A percentile compares a stretch with the other conserved stretches of the same genome.
phyloP scores from a whole-genome alignment of 306 rosid species.

The Glycine latifolia region DNA sequence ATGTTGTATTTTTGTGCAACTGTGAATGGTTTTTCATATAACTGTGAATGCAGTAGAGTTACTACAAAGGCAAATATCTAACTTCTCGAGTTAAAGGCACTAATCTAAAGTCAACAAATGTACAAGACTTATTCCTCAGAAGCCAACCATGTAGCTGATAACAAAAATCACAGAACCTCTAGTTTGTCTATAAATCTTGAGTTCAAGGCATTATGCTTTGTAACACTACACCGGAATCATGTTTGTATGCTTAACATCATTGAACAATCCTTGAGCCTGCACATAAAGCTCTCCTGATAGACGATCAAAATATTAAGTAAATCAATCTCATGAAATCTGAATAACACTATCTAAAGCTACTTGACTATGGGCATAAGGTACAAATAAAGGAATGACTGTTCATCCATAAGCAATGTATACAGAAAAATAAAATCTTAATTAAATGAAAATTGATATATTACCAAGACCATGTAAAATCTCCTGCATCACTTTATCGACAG shows the following conservation, averaged over 20 bases:
- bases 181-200: no score
- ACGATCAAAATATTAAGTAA: slow-evolving; percentile 41
- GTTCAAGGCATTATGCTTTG: no score
- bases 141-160: no score
- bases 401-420: slow-evolving; percentile 19
- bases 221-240: no score
- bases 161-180: no score
- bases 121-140: no score
- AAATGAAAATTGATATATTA: slow-evolving; percentile 59
- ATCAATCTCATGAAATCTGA: slow-evolving; percentile 24
- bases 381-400: slow-evolving; percentile 3
- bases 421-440: slow-evolving; percentile 16
- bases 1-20: no score
- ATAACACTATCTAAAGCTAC: slow-evolving; percentile 38
- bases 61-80: no score
- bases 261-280: slow-evolving; percentile 87
- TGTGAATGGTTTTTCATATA: no score
- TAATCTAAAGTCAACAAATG: no score
- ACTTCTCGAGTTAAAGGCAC: no score
- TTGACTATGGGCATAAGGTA: slow-evolving; percentile 25
- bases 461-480: slow-evolving; percentile 94
- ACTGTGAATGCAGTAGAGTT: no score
- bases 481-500: slow-evolving; percentile 88
- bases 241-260: slow-evolving; percentile 71
- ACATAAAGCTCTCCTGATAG: slow-evolving; percentile 85